Percentiles rank a stretch among this genome's conserved stretches.
Conservation (phyloP, 345 rosid genomes). For the Eucalyptus fibrosa region DNA sequence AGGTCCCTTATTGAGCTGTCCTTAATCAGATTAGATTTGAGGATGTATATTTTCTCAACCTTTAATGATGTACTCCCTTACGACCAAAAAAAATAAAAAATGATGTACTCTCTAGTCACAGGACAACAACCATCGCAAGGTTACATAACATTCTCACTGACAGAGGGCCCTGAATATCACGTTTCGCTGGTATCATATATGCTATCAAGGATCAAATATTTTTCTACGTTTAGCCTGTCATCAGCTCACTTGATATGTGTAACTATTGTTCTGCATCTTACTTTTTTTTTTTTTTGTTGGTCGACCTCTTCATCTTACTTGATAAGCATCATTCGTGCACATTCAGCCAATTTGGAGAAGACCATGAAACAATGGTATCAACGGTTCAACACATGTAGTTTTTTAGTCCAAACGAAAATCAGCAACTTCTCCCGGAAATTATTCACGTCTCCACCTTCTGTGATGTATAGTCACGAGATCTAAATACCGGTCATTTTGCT, state of each 20-base stretch:
- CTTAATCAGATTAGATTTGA: not conserved
- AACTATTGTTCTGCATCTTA: not conserved
- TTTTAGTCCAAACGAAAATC: not conserved
- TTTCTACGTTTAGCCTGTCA: not conserved
- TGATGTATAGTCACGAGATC: not conserved
- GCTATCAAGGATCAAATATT: not conserved
- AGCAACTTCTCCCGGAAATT: not conserved
- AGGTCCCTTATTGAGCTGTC: not conserved
- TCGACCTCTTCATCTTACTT: not conserved
- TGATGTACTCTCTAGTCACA: not conserved
- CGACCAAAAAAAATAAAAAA: not conserved
- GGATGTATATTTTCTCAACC: not conserved
- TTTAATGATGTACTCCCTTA: not conserved
- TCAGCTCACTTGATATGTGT: not conserved
- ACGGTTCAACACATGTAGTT: not conserved
- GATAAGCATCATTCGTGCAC: not conserved
- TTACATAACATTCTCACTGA: conserved; percentile 18
- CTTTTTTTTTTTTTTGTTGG: no score
- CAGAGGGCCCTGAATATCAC: conserved; percentile 30
- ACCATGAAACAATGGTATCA: not conserved
- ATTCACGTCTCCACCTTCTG: not conserved
- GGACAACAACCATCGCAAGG: conserved; percentile 7
- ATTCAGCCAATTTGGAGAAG: not conserved
- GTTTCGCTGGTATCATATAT: conserved; percentile 10
- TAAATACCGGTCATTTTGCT: not conserved